phyloP scores from a whole-genome alignment of 1,284 basidiomycete genomes.

The Cryptococcus neoformans region DNA sequence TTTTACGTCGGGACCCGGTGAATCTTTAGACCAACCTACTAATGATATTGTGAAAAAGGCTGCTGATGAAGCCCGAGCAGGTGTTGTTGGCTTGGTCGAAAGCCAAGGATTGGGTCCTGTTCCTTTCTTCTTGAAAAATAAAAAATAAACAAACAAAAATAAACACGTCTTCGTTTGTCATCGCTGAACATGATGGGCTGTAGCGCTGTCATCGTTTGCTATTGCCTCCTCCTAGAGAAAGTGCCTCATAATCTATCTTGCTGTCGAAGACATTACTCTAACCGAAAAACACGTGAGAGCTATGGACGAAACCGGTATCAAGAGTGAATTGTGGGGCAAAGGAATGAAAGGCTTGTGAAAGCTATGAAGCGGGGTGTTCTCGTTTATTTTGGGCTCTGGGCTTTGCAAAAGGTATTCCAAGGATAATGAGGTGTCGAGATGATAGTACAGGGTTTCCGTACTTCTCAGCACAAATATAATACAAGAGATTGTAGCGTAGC shows the following conservation, averaged over 20 bases:
- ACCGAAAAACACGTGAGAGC: constrained; percentile 43
- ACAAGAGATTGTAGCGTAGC: too few species aligned
- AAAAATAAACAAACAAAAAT: too few species aligned
- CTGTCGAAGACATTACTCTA: constrained; percentile 52
- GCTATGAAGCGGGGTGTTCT: not conserved
- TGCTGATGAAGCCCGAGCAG: too few species aligned
- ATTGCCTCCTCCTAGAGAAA: constrained; percentile 66
- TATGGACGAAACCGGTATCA: constrained; percentile 46
- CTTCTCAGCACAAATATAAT: not conserved
- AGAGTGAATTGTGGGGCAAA: constrained; percentile 7
- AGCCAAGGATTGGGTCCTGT: too few species aligned
- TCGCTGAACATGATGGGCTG: too few species aligned
- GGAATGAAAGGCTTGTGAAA: not conserved
- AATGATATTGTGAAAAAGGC: not conserved
- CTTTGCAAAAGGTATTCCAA: not conserved
- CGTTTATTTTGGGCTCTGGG: not conserved
- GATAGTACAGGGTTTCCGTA: not conserved
- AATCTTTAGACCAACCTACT: too few species aligned
- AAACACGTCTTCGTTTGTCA: too few species aligned
- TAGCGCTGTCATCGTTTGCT: constrained; percentile 52
- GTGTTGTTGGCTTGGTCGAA: too few species aligned
- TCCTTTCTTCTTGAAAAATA: too few species aligned
- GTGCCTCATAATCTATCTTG: constrained; percentile 65
- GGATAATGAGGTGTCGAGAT: not conserved
- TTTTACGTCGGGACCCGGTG: too few species aligned